phyloP scores from a whole-genome alignment of 2,329 filamentous ascomycete species.

The Colletotrichum karsti region DNA sequence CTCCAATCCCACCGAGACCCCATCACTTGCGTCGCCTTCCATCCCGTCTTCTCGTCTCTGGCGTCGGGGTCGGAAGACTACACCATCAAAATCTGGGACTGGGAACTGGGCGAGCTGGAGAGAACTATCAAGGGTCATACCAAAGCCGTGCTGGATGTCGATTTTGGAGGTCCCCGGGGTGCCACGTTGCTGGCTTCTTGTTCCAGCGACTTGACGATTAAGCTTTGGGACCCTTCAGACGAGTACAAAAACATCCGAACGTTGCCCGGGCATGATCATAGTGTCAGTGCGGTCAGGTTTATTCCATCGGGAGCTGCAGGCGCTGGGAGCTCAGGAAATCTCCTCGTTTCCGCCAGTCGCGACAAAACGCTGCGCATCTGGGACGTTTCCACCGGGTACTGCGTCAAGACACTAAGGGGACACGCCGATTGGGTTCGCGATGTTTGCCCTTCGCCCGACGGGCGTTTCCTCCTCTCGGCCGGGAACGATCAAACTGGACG shows the following conservation, averaged over 20 bases:
- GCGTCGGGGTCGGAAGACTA: slow-evolving; percentile 92
- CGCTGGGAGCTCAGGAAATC: slow-evolving; percentile 80
- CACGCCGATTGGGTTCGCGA: slow-evolving; percentile 94
- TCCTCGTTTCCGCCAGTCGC: slow-evolving; percentile 85
- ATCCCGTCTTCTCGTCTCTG: slow-evolving; percentile 89
- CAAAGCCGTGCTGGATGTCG: slow-evolving; percentile 85
- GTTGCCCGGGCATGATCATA: slow-evolving; percentile 90
- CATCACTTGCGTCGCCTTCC: slow-evolving; percentile 90
- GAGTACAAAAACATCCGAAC: slow-evolving; percentile 97
- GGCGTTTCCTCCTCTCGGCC: slow-evolving; percentile 82
- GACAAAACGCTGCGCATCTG: slow-evolving; percentile 89
- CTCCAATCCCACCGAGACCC: slow-evolving; percentile 84
- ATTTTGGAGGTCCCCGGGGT: slow-evolving; percentile 87
- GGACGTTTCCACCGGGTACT: slow-evolving; percentile 94
- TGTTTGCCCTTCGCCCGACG: slow-evolving; percentile 83
- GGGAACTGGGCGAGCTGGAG: slow-evolving; percentile 91
- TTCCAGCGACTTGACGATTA: slow-evolving; percentile 90
- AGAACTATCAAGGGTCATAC: slow-evolving; percentile 93
- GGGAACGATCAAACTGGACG: slow-evolving; percentile 84
- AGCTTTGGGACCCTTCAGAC: slow-evolving; percentile 91
- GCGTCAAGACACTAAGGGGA: slow-evolving; percentile 86
- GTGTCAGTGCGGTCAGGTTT: slow-evolving; percentile 87
- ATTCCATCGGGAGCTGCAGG: slow-evolving; percentile 84
- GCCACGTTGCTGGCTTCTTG: slow-evolving; percentile 77
- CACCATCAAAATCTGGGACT: slow-evolving; percentile 98